Evolutionary conservation across 305 asterid species (phyloP).

Genomic region (Fraxinus latifolia): DNA sequence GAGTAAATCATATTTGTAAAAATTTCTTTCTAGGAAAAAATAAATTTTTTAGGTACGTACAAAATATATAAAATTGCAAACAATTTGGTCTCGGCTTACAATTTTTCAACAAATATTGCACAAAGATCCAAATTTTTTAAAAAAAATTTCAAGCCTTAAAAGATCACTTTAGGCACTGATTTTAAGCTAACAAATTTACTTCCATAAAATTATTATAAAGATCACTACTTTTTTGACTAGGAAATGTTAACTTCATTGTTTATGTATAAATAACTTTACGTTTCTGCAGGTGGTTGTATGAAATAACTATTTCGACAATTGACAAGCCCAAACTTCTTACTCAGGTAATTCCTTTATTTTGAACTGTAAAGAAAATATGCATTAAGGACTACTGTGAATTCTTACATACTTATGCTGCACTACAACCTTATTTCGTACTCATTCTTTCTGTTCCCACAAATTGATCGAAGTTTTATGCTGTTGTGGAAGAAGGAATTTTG

Average conservation of each 20-base stretch:
- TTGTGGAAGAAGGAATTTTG: neutral
- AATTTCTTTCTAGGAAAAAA: too few species aligned
- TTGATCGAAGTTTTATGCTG: neutral
- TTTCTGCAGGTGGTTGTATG: conserved; percentile 61
- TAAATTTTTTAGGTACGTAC: too few species aligned
- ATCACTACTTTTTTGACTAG: neutral
- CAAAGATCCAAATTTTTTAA: too few species aligned
- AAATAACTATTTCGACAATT: conserved; percentile 72
- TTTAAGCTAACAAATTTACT: too few species aligned
- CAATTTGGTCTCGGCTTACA: too few species aligned
- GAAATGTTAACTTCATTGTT: neutral
- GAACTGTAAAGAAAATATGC: conserved; percentile 7
- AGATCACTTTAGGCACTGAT: too few species aligned
- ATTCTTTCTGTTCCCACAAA: neutral
- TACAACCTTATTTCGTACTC: neutral
- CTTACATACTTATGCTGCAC: neutral
- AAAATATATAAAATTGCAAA: too few species aligned
- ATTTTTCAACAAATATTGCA: too few species aligned
- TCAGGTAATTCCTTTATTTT: conserved; percentile 41
- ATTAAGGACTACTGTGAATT: neutral
- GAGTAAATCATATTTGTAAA: too few species aligned
- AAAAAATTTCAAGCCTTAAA: too few species aligned
- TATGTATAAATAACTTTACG: conserved; percentile 2
- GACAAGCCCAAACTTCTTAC: conserved; percentile 92
- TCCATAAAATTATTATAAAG: too few species aligned